Conservation (phyloP, 345 rosid genomes). For the Litchi chinensis region DNA sequence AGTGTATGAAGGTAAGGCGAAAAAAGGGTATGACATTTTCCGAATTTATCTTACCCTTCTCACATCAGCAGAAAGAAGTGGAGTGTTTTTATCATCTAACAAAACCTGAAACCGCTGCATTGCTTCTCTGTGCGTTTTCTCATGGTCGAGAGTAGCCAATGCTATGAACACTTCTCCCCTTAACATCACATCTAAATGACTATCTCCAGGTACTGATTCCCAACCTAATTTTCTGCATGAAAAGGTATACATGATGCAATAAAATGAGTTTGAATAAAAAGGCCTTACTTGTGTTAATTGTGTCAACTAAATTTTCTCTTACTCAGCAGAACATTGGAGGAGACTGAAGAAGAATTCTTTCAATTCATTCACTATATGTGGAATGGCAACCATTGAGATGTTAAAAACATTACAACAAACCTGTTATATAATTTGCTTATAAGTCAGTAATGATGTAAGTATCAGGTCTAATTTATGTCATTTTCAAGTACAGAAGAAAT, state of each 20-base stretch:
- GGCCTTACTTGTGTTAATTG: neutral
- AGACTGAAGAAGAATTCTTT: conserved; percentile 30
- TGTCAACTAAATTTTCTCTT: conserved; percentile 9
- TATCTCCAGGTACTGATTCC: conserved; percentile 38
- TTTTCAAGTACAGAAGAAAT: neutral
- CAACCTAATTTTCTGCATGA: conserved; percentile 37
- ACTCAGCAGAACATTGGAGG: conserved; percentile 38
- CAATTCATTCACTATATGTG: conserved; percentile 29
- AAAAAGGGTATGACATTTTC: neutral
- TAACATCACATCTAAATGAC: conserved; percentile 35
- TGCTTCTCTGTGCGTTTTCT: conserved; percentile 33
- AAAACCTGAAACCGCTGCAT: conserved; percentile 32
- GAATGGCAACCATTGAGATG: conserved; percentile 34
- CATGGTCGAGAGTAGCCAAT: conserved; percentile 36
- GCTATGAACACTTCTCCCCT: conserved; percentile 39
- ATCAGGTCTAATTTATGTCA: neutral
- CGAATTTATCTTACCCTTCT: conserved; percentile 31
- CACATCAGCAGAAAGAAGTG: conserved; percentile 37
- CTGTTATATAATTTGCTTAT: conserved; percentile 12
- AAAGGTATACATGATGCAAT: neutral
- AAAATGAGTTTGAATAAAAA: neutral
- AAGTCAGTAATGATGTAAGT: neutral
- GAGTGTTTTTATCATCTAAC: conserved; percentile 27
- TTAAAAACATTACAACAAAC: conserved; percentile 32
- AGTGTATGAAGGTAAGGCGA: neutral